A percentile compares a stretch with the other conserved stretches of the same genome.
These are phyloP conservation scores for Colletotrichum australisinense DNA, from an alignment of 2,329 filamentous ascomycete species.

Conservation along the genomic window DNA sequence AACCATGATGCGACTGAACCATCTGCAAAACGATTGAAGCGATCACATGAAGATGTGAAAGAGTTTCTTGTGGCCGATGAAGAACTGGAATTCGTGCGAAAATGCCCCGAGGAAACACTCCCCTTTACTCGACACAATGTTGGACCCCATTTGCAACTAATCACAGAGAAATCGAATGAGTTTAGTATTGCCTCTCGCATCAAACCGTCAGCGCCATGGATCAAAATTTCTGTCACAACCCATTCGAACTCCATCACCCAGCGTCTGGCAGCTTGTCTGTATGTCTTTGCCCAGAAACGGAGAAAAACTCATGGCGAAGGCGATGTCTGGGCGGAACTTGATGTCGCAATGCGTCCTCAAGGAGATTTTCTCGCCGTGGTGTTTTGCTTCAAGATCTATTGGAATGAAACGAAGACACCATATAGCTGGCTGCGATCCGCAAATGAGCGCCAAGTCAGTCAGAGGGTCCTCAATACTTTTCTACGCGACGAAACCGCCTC, in stretches of 20 bases:
- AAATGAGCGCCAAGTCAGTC: slow-evolving; percentile 46
- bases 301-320: slow-evolving; percentile 30
- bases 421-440: slow-evolving; percentile 43
- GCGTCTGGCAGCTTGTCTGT: slow-evolving; percentile 31
- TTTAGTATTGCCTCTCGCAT: slow-evolving; percentile 3
- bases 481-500: slow-evolving; percentile 44
- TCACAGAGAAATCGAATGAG: neutral
- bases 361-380: slow-evolving; percentile 42
- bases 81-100: slow-evolving; percentile 17
- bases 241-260: neutral
- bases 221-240: slow-evolving; percentile 4
- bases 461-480: slow-evolving; percentile 50
- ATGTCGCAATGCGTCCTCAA: slow-evolving; percentile 45
- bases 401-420: slow-evolving; percentile 53
- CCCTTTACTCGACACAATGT: neutral
- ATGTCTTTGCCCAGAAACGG: slow-evolving; percentile 26
- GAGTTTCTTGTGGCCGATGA: slow-evolving; percentile 14
- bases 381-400: slow-evolving; percentile 51
- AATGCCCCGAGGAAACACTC: slow-evolving; percentile 1
- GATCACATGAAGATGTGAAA: neutral
- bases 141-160: slow-evolving; percentile 10
- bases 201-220: neutral
- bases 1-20: neutral
- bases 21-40: slow-evolving; percentile 21
- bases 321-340: slow-evolving; percentile 47